Base-by-base conservation (phyloP, 2,329 filamentous ascomycete genomes). In the Nigrospora osmanthi region DNA sequence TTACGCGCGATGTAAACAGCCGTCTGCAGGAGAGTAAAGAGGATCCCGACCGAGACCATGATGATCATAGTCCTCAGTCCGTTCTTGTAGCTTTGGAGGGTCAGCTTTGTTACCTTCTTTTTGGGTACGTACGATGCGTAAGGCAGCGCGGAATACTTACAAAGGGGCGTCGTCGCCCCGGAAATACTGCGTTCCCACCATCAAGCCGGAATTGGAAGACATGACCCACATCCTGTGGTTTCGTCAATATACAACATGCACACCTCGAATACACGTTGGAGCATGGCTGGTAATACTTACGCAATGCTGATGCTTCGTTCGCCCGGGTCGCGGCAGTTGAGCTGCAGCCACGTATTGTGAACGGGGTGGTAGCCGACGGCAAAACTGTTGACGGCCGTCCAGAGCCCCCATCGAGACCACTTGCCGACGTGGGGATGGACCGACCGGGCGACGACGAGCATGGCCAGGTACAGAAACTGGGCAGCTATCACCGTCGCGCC, bases 291-390 rank as follows among this genome's bases (percentile, higher is more conserved):
- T 6, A 6, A 31, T 28, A 56, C 69, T 51, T 51, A 72, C 62
- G 73, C 72, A 39, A 77, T 67, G 16, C 60, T 64, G 42, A 77
- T 71, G 48, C 70, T 76, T 43, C 71, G 55, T 53, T 75, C 72
- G 5, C 65, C 56, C 0, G 68, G 53, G 15, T 68, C 68, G 13
- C 58, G 60, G 50, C 73, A 76, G 49, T 77, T 78, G 7, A 76
- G 57, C 52, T 75, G 71, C 15, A 73, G 59, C 73, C 72, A 77
- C 0, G 70, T 65, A 54, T 76, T 77, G 44, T 76, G 71, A 1
- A 73, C 63, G 0, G 73, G 73, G 54, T 77, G 73, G 49, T 76
- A 77, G 0, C 73, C 70, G 10, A 76, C 73, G 0, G 73, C 71
- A 34, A 76, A 67, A 2, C 59, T 60, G 53, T 77, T 76, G 3